phyloP scores from a whole-genome alignment of 768 basidiomycete genomes.

The Amanita fuliginea region DNA sequence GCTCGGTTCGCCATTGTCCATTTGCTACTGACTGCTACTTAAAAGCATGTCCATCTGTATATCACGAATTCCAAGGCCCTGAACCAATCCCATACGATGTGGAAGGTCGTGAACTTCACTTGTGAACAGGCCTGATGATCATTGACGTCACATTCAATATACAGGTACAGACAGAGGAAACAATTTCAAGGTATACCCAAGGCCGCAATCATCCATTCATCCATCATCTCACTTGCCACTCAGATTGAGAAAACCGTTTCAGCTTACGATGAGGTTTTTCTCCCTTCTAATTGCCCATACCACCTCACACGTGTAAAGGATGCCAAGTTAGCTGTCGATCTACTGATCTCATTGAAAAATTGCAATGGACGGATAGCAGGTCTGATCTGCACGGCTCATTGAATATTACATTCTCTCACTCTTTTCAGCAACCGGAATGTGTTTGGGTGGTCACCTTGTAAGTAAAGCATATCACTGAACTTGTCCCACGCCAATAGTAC shows the following conservation, averaged over 20 bases:
- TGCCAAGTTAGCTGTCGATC: conserved; percentile 63
- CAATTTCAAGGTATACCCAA: conserved; percentile 61
- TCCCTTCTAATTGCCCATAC: not conserved
- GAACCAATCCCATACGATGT: conserved; percentile 83
- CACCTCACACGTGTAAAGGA: conserved; percentile 37
- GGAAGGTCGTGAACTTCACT: conserved; percentile 41
- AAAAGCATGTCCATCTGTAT: conserved; percentile 74
- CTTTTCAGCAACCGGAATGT: conserved; percentile 74
- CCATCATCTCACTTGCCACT: conserved; percentile 2
- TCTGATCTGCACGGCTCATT: conserved; percentile 15
- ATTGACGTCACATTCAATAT: not conserved
- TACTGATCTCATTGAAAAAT: conserved; percentile 59
- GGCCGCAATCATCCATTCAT: too few relatives aligned
- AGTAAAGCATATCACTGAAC: not conserved
- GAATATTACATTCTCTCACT: not conserved
- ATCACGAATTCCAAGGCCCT: conserved; percentile 88
- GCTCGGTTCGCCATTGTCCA: not conserved
- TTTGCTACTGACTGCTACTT: not conserved
- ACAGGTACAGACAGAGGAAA: conserved; percentile 60
- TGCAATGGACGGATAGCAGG: conserved; percentile 91
- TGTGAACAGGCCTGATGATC: not conserved
- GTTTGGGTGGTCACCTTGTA: conserved; percentile 69
- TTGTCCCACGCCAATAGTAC: not conserved
- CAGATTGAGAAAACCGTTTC: conserved; percentile 82
- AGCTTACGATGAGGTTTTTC: conserved; percentile 75